Evolutionary conservation across 2,329 filamentous ascomycete genomes (phyloP), one percentile per base, ranked within the genome.

Genomic region (Claviceps arundinis): DNA sequence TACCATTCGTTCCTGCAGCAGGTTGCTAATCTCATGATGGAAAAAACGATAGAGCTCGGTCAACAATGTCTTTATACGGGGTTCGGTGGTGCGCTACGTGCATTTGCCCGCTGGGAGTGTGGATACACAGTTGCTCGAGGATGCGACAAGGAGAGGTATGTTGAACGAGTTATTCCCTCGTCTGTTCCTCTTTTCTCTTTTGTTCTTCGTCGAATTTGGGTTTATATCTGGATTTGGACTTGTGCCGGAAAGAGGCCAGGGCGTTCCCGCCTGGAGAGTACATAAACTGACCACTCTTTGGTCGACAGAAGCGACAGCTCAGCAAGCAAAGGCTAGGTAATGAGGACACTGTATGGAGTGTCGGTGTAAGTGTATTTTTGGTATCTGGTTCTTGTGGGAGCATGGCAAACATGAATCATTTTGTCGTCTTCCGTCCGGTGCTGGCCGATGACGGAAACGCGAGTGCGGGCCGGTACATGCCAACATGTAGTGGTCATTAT

Each of bases 21-120:
- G 9, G 30, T 34, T n/a, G 22, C 42, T 45, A 45, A 45, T 8
- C 5, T 17, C 4, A 6, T n/a, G 42, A 14, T 30, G 42, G 19
- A n/a, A 26, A 34, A 34, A 34, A 38, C 52, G 48, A 34, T 54
- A 80, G 76, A 81, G 77, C 68, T 81, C 89, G 17, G 89, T 95
- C 58, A 95, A 94, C 74, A 95, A 95, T 64, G 89, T 95, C 70
- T 96, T 96, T 66, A 95, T 96, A 63, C 81, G 90, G 62, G 90
- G 90, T 37, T 94, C 87, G 52, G 90, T 95, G 45, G 90, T 96
- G 57, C 79, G 90, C 60, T 96, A 96, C 64, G 89, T 96, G 48
- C 88, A 96, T 68, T 73, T 96, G 49, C 89, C 90, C 0, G 84
- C 84, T 7, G 78, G 76, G 30, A 85, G 87, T 44, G 89, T 96